Evolutionary conservation across 2,329 filamentous ascomycete genomes (phyloP).

Genomic region (Colletotrichum caudatum): DNA sequence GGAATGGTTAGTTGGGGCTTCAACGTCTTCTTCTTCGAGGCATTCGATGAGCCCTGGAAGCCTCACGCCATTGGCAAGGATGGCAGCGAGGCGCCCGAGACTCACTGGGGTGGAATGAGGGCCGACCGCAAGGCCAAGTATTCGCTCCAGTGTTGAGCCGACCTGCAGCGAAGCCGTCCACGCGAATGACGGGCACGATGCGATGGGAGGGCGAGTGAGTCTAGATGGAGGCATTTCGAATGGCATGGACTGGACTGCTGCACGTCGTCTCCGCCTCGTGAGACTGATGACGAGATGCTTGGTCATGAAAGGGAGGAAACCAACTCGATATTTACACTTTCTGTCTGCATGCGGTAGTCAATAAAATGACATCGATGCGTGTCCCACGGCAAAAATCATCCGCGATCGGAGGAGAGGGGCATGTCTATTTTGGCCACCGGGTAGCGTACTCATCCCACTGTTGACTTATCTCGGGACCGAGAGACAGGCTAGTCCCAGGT

Average conservation of each 20-base stretch:
- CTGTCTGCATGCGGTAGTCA: slow-evolving; percentile 23
- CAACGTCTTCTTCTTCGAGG: slow-evolving; percentile 80
- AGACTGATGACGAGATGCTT: slow-evolving; percentile 14
- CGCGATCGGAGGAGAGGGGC: slow-evolving; percentile 16
- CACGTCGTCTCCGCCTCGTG: slow-evolving; percentile 2
- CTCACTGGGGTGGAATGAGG: slow-evolving; percentile 77
- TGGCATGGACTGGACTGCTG: slow-evolving; percentile 30
- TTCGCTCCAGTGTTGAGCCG: slow-evolving; percentile 46
- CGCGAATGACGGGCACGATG: neutral
- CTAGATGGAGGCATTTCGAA: slow-evolving; percentile 15
- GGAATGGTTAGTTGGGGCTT: slow-evolving; percentile 73
- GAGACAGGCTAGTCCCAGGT: neutral
- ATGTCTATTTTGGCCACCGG: slow-evolving; percentile 20
- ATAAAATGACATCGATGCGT: slow-evolving; percentile 9
- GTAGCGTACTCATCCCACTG: slow-evolving; percentile 22
- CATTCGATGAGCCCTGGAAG: slow-evolving; percentile 81
- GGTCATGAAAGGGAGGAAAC: neutral
- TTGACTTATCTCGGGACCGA: slow-evolving; percentile 27
- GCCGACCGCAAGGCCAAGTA: slow-evolving; percentile 69
- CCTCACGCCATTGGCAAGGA: slow-evolving; percentile 72
- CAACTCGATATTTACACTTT: slow-evolving; percentile 8
- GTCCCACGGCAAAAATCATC: neutral
- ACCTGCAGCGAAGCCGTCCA: neutral
- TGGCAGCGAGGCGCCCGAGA: slow-evolving; percentile 72
- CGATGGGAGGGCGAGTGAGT: neutral